phyloP scores from a whole-genome alignment of 139 green algal genomes.

The Closterium sp. region DNA sequence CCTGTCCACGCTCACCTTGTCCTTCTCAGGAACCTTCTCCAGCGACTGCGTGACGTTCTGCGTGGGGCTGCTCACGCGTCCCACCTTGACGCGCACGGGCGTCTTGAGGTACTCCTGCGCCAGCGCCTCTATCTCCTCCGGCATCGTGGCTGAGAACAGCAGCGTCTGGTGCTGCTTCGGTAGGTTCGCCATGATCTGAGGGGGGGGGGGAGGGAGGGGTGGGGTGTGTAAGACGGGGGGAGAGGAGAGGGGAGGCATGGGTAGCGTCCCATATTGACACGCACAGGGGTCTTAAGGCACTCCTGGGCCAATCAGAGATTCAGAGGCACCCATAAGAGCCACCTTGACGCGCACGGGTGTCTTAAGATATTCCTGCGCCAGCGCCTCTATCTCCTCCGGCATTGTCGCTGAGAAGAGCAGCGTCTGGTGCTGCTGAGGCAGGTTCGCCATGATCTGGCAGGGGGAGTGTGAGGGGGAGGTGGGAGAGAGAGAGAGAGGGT shows the following conservation, averaged over 20 bases:
- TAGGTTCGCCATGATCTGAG: constrained; percentile 57
- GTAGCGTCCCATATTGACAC: too few relatives aligned
- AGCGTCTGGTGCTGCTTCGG: constrained; percentile 81
- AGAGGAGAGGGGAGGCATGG: too few relatives aligned
- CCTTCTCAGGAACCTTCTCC: constrained; percentile 64
- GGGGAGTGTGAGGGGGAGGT: too few relatives aligned
- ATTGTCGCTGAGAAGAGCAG: constrained; percentile 92
- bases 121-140: constrained; percentile 84
- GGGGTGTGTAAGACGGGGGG: too few relatives aligned
- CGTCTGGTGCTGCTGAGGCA: constrained; percentile 80
- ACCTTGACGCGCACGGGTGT: constrained; percentile 46
- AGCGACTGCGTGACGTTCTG: constrained; percentile 78
- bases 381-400: constrained; percentile 82
- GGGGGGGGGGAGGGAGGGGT: too few relatives aligned
- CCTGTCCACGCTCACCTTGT: constrained; percentile 71
- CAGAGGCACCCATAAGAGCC: constrained; percentile 67
- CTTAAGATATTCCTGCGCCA: constrained; percentile 68
- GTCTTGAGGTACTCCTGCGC: constrained; percentile 66
- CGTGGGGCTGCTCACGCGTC: constrained; percentile 68
- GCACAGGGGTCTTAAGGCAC: constrained; percentile 2
- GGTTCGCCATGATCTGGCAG: constrained; percentile 21
- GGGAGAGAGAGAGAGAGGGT: too few relatives aligned
- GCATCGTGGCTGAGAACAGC: constrained; percentile 90
- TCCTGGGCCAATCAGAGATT: too few relatives aligned
- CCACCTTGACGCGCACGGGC: constrained; percentile 66